Conservation (phyloP, 768 basidiomycete genomes). For the Astraeus odoratus region DNA sequence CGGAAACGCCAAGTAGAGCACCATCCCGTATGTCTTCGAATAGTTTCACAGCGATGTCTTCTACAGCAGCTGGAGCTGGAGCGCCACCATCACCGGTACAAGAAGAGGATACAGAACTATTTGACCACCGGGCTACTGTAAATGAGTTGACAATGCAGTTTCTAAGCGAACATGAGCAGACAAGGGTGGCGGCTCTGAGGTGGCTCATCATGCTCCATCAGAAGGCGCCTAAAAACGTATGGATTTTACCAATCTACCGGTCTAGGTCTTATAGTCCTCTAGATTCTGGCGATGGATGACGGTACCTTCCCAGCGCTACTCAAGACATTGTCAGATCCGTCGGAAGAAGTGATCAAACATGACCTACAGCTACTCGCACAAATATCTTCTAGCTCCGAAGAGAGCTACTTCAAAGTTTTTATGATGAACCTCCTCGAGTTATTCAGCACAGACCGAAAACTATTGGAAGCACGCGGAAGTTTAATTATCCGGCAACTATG, state of each 20-base stretch:
- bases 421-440: slow-evolving; percentile 93
- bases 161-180: slow-evolving; percentile 94
- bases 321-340: slow-evolving; percentile 93
- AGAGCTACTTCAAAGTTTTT: slow-evolving; percentile 91
- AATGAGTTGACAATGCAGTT: slow-evolving; percentile 91
- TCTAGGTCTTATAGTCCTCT: background rate
- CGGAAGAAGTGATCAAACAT: slow-evolving; percentile 97
- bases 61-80: slow-evolving; percentile 26
- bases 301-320: slow-evolving; percentile 93
- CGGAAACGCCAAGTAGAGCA: slow-evolving; percentile 45
- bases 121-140: slow-evolving; percentile 91
- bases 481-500: slow-evolving; percentile 95
- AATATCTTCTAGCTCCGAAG: slow-evolving; percentile 92
- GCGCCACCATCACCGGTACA: slow-evolving; percentile 22
- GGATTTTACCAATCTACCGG: too few relatives aligned
- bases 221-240: slow-evolving; percentile 91
- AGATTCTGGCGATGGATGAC: slow-evolving; percentile 96
- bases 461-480: slow-evolving; percentile 89
- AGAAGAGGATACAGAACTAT: slow-evolving; percentile 58
- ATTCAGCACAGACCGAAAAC: slow-evolving; percentile 87
- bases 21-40: slow-evolving; percentile 54
- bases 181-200: slow-evolving; percentile 89
- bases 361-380: slow-evolving; percentile 94
- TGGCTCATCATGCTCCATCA: slow-evolving; percentile 99
- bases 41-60: slow-evolving; percentile 31